Evolutionary conservation across 2,329 filamentous ascomycete species (phyloP), one percentile per base, ranked within the genome.

Genomic region (Cercospora canescens): DNA sequence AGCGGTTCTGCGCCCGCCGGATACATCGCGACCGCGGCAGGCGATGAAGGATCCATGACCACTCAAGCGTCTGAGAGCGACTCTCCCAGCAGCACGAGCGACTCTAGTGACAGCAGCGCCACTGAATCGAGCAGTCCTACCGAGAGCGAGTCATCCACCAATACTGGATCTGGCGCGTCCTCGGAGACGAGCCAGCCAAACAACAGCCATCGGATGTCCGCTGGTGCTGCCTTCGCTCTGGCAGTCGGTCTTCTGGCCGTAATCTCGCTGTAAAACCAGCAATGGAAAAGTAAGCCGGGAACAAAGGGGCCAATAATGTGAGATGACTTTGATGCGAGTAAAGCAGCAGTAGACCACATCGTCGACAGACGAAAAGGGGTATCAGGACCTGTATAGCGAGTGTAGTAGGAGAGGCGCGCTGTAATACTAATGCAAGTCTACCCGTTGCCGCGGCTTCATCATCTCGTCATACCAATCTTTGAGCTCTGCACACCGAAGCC

Each of bases 1-100:
- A 48, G 48, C 8, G 63, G 66, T 21, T 21, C 26, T 30, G 63
- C 60, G 2, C 66, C 66, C 1, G 62, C 62, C 0, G 62, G 62
- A 48, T 63, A 50, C 30, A 39, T 63, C 9, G 62, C 62, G 1
- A 63, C 62, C 6, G 54, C 35, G 30, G 21, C 35, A 21, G 39
- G 62, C 39, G 54, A 50, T 21, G 55, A 52, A 8, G 34, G 35
- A 18, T 28, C 28, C 6, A 28, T 55, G 54, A 52, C 54, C 16
- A 58, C 37, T 30, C 28, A 39, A 21, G 37, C 54, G 60, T n/a
- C 39, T n/a, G 45, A 32, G 50, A 55, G 30, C 48, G 18, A 35
- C n/a, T 50, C 41, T 18, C 28, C 59, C n/a, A 61, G 28, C 50
- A 56, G 50, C 50, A 32, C 50, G 11, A 56, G 39, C 52, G 50